A percentile compares a stretch with the other conserved stretches of the same genome.
phyloP scores from a whole-genome alignment of 2,329 filamentous ascomycete species.

The Fusarium lyarnte region DNA sequence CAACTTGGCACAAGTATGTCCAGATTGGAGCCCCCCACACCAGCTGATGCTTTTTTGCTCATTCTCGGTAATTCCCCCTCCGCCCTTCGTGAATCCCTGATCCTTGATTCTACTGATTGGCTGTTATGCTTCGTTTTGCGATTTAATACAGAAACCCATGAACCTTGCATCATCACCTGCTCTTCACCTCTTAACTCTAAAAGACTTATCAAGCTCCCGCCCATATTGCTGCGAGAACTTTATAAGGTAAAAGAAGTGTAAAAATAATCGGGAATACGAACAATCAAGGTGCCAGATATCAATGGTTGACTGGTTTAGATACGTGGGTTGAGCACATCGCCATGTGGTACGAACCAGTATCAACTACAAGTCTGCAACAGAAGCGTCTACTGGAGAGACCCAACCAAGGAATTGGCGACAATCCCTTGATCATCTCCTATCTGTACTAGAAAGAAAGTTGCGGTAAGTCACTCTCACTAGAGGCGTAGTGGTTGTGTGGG shows the following conservation, averaged over 20 bases:
- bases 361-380: neutral
- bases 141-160: slow-evolving; percentile 18
- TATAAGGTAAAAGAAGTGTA: slow-evolving; percentile 16
- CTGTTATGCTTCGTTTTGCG: slow-evolving; percentile 16
- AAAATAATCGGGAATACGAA: neutral
- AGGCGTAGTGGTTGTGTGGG: slow-evolving; percentile 31
- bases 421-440: slow-evolving; percentile 14
- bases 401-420: slow-evolving; percentile 1
- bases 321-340: neutral
- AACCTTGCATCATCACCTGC: slow-evolving; percentile 29
- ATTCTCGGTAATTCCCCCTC: slow-evolving; percentile 14
- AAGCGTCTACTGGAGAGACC: neutral
- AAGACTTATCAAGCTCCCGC: slow-evolving; percentile 16
- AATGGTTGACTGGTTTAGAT: neutral
- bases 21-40: slow-evolving; percentile 17
- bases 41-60: slow-evolving; percentile 19
- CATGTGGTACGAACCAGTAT: neutral
- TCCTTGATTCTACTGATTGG: slow-evolving; percentile 21
- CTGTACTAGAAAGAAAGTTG: slow-evolving; percentile 1
- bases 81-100: slow-evolving; percentile 14
- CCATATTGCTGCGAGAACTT: slow-evolving; percentile 27
- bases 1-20: neutral
- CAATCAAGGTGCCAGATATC: neutral
- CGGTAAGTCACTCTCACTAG: slow-evolving; percentile 9
- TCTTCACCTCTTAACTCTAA: neutral